Evolutionary conservation across 495 filamentous ascomycete species (phyloP).

Genomic region (Talaromyces borbonicus): DNA sequence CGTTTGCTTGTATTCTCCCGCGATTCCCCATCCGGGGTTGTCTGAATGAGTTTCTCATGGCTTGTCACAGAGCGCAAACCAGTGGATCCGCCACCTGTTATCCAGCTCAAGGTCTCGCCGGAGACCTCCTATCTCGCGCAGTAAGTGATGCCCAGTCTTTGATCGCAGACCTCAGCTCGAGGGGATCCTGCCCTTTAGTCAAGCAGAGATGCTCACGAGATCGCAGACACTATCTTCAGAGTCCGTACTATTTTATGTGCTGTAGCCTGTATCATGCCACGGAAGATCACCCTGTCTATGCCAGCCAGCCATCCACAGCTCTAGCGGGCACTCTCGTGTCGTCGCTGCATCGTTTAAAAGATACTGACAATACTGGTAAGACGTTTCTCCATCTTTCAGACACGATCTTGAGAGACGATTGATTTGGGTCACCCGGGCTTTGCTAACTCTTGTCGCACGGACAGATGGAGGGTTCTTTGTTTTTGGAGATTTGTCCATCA

Average conservation of each 20-base stretch:
- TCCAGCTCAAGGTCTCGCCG: conserved; percentile 67
- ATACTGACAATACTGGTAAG: conserved; percentile 72
- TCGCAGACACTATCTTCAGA: conserved; percentile 57
- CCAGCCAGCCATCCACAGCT: conserved; percentile 37
- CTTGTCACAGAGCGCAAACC: conserved; percentile 69
- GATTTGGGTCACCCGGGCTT: neutral
- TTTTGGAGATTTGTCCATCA: conserved; percentile 87
- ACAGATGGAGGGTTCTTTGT: conserved; percentile 91
- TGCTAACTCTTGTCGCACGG: conserved; percentile 12
- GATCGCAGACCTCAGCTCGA: too few relatives aligned
- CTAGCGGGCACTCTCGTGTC: conserved; percentile 80
- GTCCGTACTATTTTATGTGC: conserved; percentile 79
- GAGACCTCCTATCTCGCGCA: conserved; percentile 60
- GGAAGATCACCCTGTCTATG: conserved; percentile 46
- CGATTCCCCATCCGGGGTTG: conserved; percentile 9
- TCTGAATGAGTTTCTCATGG: neutral
- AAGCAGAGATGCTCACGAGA: neutral
- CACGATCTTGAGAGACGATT: neutral
- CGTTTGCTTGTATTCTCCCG: conserved; percentile 10
- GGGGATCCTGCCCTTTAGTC: too few relatives aligned
- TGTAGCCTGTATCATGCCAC: conserved; percentile 56
- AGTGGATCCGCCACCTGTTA: conserved; percentile 88
- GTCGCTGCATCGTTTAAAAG: conserved; percentile 87
- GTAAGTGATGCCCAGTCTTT: conserved; percentile 31
- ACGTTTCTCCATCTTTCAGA: conserved; percentile 5